Conservation (phyloP, 768 basidiomycete species). For the Pleurotus tuoliensis region DNA sequence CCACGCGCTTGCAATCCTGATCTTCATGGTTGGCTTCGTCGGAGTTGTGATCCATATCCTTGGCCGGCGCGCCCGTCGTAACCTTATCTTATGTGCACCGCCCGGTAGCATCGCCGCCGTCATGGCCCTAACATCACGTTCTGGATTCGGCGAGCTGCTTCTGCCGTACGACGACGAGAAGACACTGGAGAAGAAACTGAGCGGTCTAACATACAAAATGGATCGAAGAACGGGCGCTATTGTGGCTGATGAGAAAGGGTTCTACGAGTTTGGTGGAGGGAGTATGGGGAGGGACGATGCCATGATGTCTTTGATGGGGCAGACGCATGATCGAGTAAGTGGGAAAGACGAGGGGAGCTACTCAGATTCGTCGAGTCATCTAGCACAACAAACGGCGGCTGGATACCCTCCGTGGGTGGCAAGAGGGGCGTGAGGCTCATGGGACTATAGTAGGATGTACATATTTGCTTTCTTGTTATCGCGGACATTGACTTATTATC, state of each 20-base stretch:
- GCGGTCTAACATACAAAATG: slow-evolving; percentile 47
- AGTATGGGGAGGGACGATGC: slow-evolving; percentile 31
- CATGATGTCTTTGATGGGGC: slow-evolving; percentile 32
- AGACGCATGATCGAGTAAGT: neutral
- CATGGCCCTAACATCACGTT: slow-evolving; percentile 52
- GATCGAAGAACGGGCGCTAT: slow-evolving; percentile 61
- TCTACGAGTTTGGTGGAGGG: slow-evolving; percentile 13
- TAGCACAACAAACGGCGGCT: slow-evolving; percentile 2
- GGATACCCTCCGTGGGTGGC: slow-evolving; percentile 6
- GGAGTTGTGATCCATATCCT: slow-evolving; percentile 45
- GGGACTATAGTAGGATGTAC: neutral
- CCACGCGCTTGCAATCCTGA: slow-evolving; percentile 43
- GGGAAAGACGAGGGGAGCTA: neutral
- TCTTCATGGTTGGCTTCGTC: slow-evolving; percentile 45
- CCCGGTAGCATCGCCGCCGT: slow-evolving; percentile 60
- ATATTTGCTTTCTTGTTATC: no score
- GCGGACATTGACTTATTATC: no score
- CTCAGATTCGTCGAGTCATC: neutral
- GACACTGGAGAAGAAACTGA: slow-evolving; percentile 43
- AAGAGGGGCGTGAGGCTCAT: neutral
- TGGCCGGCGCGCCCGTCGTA: slow-evolving; percentile 42
- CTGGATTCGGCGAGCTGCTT: slow-evolving; percentile 61
- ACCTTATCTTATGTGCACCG: slow-evolving; percentile 46
- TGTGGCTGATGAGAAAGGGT: slow-evolving; percentile 46
- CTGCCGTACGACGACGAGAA: slow-evolving; percentile 51